Evolutionary conservation across 768 basidiomycete species (phyloP).

Genomic region (Auricularia cornea): DNA sequence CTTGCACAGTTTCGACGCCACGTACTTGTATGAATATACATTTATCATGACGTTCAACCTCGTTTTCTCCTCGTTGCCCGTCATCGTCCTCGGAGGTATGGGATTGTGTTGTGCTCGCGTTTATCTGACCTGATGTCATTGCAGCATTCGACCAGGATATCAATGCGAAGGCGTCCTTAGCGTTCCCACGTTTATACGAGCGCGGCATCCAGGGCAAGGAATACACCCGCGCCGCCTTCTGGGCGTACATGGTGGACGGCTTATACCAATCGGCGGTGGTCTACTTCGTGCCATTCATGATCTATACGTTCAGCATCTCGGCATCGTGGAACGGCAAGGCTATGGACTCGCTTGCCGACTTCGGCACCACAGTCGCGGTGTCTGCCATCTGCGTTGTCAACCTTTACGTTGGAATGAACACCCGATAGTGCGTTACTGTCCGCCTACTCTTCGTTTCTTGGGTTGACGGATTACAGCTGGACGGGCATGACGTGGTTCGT

Average conservation of each 20-base stretch:
- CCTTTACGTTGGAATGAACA: slow-evolving; percentile 82
- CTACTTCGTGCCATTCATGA: slow-evolving; percentile 73
- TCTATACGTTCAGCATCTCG: slow-evolving; percentile 47
- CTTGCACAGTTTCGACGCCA: slow-evolving; percentile 72
- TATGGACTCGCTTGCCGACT: slow-evolving; percentile 74
- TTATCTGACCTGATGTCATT: background rate
- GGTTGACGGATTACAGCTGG: slow-evolving; percentile 43
- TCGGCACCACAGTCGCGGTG: slow-evolving; percentile 86
- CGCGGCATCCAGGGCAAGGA: slow-evolving; percentile 90
- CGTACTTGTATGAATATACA: slow-evolving; percentile 91
- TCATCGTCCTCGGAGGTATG: slow-evolving; percentile 81
- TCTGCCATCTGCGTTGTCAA: slow-evolving; percentile 86
- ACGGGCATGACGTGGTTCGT: slow-evolving; percentile 79
- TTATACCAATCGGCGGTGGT: slow-evolving; percentile 85
- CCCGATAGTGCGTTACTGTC: slow-evolving; percentile 63
- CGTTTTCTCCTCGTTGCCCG: slow-evolving; percentile 88
- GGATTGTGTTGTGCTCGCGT: background rate
- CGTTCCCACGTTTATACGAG: slow-evolving; percentile 92
- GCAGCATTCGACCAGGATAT: slow-evolving; percentile 92
- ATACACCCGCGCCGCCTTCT: slow-evolving; percentile 87
- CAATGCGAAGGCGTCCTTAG: slow-evolving; percentile 79
- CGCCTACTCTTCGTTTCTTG: slow-evolving; percentile 4
- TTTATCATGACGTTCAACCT: slow-evolving; percentile 89
- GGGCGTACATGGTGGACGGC: slow-evolving; percentile 91
- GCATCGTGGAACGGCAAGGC: slow-evolving; percentile 71